A percentile compares a stretch with the other conserved stretches of the same genome.
phyloP scores from a whole-genome alignment of 495 filamentous ascomycete genomes.

The Aspergillus sparsus region DNA sequence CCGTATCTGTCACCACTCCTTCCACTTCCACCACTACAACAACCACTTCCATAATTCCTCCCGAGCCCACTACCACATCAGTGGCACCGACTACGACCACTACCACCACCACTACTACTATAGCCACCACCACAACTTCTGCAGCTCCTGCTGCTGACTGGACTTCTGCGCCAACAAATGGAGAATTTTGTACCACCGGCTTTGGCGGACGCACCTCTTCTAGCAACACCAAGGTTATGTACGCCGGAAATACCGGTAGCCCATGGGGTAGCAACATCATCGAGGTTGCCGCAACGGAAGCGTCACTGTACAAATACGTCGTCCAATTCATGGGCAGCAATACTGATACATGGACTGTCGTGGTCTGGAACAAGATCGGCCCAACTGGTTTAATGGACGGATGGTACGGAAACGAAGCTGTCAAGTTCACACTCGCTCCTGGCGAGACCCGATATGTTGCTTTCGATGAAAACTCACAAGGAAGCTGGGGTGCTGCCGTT shows the following conservation, averaged over 20 bases:
- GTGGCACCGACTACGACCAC: constrained; percentile 11
- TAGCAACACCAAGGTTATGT: constrained; percentile 32
- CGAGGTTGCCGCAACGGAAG: constrained; percentile 35
- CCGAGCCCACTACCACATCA: constrained; percentile 17
- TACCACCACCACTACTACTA: constrained; percentile 3
- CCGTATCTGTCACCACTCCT: constrained; percentile 14
- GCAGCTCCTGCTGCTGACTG: constrained; percentile 25
- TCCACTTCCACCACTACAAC: not conserved
- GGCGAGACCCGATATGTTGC: constrained; percentile 48
- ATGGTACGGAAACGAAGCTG: constrained; percentile 47
- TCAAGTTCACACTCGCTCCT: constrained; percentile 46
- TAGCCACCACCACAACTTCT: constrained; percentile 2
- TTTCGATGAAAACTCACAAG: constrained; percentile 50
- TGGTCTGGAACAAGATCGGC: constrained; percentile 57
- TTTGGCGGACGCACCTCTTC: constrained; percentile 24
- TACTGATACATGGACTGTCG: constrained; percentile 39
- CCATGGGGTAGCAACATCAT: constrained; percentile 59
- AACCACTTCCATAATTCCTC: constrained; percentile 15
- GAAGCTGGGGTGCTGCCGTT: constrained; percentile 38
- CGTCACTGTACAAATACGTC: constrained; percentile 49
- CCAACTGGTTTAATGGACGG: constrained; percentile 43
- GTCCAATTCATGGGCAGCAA: constrained; percentile 44
- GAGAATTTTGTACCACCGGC: constrained; percentile 25
- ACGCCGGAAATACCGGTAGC: constrained; percentile 50
- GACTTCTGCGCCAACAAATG: constrained; percentile 29